Evolutionary conservation across 2,329 filamentous ascomycete species (phyloP), one percentile per base, ranked within the genome.

Genomic region (Botrytis medusae): DNA sequence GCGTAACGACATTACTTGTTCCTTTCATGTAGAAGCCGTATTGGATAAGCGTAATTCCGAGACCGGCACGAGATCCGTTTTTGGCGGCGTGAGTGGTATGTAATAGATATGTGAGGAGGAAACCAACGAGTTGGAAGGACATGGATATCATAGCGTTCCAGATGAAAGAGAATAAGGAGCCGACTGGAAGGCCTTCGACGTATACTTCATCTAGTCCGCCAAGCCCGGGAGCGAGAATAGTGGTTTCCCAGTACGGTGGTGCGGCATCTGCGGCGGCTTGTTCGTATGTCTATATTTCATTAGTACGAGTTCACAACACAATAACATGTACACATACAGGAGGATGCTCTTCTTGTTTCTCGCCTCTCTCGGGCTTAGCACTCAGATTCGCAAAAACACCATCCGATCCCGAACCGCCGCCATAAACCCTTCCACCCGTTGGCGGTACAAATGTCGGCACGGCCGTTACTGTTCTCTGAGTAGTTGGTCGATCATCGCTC

Each of bases 161-260:
- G 77, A 95, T 85, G 79, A 97, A 97, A 75, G 90, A 92, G 84
- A 97, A 97, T 75, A 96, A 85, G 67, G 93, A 94, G 76, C 93
- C 93, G 71, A 97, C 96, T 4, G 97, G 94, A 80, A 99, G 91
- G 79, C 96, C 96, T 81, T 99, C 96, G 73, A 99, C 93, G 80
- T 96, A 99, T 65, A 99, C 95, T 82, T 99, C 96, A 81, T 98
- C 95, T 57, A 91, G 90, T n/a, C 92, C 93, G 70, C 92, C 92
- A 77, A 96, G 90, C 72, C 95, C 96, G 0, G 96, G 96, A 0
- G 95, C 95, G 69, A 99, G 88, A 77, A 99, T 98, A 0, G 96
- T 98, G 9, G 96, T 99, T 85, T 99, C 96, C 96, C 96, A 99
- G 83, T 99, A 99, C 0, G 96, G 96, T 1, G 96, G 96, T 65